Base-by-base conservation (phyloP, 1,284 basidiomycete species). In the Ustilago sp. region DNA sequence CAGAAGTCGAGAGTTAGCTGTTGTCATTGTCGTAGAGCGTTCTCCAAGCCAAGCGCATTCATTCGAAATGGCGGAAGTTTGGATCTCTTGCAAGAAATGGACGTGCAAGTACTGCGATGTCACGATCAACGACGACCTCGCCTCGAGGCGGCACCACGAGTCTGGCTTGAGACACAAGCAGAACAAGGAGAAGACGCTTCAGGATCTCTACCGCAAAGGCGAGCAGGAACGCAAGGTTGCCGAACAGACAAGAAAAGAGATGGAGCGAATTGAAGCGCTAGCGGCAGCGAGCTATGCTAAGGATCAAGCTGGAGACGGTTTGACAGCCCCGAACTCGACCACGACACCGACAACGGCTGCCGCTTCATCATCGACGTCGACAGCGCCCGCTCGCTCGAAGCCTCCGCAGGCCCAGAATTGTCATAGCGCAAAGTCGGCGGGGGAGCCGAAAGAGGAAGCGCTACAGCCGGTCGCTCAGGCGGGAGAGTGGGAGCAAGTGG, bases 111-210 rank as follows among this genome's bases (percentile, higher is more conserved):
- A 86, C 66, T 86, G 84, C 82, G 68, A 86, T 59, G 69, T 86
- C 13, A 86, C 84, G 13, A 84, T 86, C 55, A 73, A 81, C 59
- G 60, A 77, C 63, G 82, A 82, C 53, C 55, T 77, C 7, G 85
- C 89, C 84, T 98, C 96, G 2, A 90, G 93, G 59, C 89, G 90
- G 73, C 94, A 95, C 70, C 97, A 99, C 86, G 97, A 99, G 87
- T 93, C 90, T 74, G 97, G 97, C 51, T 87, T 96, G 57, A 91
- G 94, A 54, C 97, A 99, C 88, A 93, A 97, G 86, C 94, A 94
- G 55, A 97, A 94, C 86, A 91, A 93, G 72, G 95, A 98, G 84
- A 90, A 95, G 9, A 96, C 93, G 86, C 93, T 99, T 60, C 89
- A 94, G 48, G 91, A 93, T 48, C 90, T 98, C 35, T 99, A 99